phyloP scores from a whole-genome alignment of 805 yeast genomes.

The Candida stauntonica region DNA sequence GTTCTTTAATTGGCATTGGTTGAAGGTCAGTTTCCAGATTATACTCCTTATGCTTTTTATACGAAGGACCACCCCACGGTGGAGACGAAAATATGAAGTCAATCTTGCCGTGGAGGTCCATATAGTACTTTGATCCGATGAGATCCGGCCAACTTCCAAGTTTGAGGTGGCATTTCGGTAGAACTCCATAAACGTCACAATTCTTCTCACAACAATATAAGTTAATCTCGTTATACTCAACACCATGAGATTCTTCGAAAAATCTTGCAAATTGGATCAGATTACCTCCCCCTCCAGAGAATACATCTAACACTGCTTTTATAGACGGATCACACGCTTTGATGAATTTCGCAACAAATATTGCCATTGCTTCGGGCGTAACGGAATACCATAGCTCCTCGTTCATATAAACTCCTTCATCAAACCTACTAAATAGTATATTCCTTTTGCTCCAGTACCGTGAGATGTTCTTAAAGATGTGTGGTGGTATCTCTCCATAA shows the following conservation, averaged over 20 bases:
- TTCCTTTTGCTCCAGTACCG: slow-evolving; percentile 54
- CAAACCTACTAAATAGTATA: slow-evolving; percentile 55
- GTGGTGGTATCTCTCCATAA: slow-evolving; percentile 7
- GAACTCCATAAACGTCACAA: slow-evolving; percentile 56
- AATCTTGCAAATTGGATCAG: slow-evolving; percentile 65
- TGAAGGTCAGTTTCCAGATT: slow-evolving; percentile 39
- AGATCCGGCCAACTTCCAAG: slow-evolving; percentile 43
- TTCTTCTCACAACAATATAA: slow-evolving; percentile 65
- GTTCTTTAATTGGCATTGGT: slow-evolving; percentile 45
- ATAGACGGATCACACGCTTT: slow-evolving; percentile 48
- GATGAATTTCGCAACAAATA: slow-evolving; percentile 50
- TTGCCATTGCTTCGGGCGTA: slow-evolving; percentile 76
- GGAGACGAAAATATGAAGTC: slow-evolving; percentile 72
- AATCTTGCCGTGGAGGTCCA: slow-evolving; percentile 22
- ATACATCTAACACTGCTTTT: slow-evolving; percentile 53
- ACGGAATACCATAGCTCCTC: slow-evolving; percentile 82
- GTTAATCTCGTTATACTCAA: slow-evolving; percentile 58
- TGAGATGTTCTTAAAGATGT: slow-evolving; percentile 7
- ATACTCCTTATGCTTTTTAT: slow-evolving; percentile 38
- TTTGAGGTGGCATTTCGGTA: slow-evolving; percentile 43
- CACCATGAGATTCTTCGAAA: slow-evolving; percentile 54
- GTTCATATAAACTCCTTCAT: slow-evolving; percentile 65
- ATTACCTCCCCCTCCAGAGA: slow-evolving; percentile 89
- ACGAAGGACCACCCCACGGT: slow-evolving; percentile 84
- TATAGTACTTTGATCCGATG: slow-evolving; percentile 16